phyloP scores from a whole-genome alignment of 345 rosid species.

The Erodium maritimum region DNA sequence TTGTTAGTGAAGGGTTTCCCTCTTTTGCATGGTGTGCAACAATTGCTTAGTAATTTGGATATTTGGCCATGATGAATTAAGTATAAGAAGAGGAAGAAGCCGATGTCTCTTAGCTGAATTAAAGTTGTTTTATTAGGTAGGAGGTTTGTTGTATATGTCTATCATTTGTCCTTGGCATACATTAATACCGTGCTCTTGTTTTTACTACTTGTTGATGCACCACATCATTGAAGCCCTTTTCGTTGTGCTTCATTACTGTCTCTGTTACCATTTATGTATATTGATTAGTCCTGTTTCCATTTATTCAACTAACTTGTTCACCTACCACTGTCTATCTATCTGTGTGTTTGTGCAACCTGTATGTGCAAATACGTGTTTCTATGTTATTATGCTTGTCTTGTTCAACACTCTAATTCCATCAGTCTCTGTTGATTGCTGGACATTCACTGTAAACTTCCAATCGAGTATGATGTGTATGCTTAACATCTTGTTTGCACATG shows the following conservation, averaged over 20 bases:
- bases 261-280: too few species aligned
- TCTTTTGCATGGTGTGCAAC: background rate
- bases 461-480: background rate
- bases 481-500: background rate
- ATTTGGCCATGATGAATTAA: background rate
- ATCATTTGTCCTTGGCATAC: background rate
- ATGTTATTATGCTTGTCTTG: too few species aligned
- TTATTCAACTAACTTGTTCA: too few species aligned
- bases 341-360: too few species aligned
- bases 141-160: background rate
- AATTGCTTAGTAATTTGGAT: background rate
- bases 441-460: background rate
- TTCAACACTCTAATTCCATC: too few species aligned
- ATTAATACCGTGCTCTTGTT: too few species aligned
- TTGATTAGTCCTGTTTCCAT: too few species aligned
- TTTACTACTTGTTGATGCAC: background rate
- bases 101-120: background rate
- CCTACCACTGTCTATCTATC: too few species aligned
- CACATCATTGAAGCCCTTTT: too few species aligned
- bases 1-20: background rate
- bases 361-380: too few species aligned
- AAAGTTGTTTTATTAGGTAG: background rate
- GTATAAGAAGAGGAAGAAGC: background rate
- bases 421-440: background rate
- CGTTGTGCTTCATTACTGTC: too few species aligned